Conservation (phyloP, 176 grass and related monocot species). For the Zizania latifolia region DNA sequence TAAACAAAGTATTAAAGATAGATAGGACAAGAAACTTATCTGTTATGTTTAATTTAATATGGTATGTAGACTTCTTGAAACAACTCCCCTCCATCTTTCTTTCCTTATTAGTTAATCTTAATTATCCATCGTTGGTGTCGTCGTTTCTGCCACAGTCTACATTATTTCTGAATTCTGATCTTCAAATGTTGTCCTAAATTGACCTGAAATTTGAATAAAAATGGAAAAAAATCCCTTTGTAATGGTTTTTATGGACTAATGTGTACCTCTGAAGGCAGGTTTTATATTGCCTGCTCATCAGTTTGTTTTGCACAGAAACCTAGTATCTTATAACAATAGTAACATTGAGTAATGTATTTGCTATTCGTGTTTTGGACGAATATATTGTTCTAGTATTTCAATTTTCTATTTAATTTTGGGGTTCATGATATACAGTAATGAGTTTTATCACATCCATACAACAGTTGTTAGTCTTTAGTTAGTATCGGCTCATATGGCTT, state of each 20-base stretch:
- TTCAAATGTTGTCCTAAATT: background rate
- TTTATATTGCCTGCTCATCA: background rate
- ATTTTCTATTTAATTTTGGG: background rate
- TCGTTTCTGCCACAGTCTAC: background rate
- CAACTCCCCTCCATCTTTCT: background rate
- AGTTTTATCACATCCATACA: background rate
- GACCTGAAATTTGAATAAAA: background rate
- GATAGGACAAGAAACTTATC: background rate
- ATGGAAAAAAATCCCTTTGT: too few relatives aligned
- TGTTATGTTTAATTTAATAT: background rate
- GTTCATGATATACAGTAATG: background rate
- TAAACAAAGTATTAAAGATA: background rate
- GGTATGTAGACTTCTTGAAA: background rate
- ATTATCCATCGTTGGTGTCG: background rate
- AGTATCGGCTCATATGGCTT: background rate
- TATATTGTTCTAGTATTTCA: background rate
- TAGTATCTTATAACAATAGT: background rate
- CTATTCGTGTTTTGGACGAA: background rate
- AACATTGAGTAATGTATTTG: background rate
- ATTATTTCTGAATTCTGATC: background rate
- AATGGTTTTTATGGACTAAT: background rate
- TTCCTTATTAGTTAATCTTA: background rate
- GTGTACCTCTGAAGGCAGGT: background rate
- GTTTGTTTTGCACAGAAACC: background rate
- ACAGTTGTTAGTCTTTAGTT: background rate